Base-by-base conservation (phyloP, 345 rosid genomes). In the Ricinus communis region DNA sequence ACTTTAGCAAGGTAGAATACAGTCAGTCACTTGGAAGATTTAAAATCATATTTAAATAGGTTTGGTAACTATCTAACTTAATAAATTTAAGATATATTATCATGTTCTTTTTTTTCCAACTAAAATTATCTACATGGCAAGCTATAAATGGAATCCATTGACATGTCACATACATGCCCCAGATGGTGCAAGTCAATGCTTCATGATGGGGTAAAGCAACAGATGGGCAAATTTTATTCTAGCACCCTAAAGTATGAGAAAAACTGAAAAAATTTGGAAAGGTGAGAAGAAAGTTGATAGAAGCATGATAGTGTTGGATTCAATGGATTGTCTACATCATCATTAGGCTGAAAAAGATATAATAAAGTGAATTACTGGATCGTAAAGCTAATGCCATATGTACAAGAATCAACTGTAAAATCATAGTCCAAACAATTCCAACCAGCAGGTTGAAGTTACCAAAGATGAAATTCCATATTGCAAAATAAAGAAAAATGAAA, bases 321-420 rank as follows among this genome's bases (percentile, higher is more conserved):
- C 8, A 51, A n/a, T n/a, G n/a, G n/a, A n/a, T n/a, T n/a, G n/a
- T n/a, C n/a, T 19, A n/a, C 18, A 2, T 8, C 55, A 51, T 58
- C 22, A 15, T 31, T 16, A 31, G 22, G 63, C 22, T 22, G 31
- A 6, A 31, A 58, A 16, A 28, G 7, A n/a, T 8, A 53, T 30
- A 3, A 43, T 45, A 15, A 13, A 64, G 22, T 14, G 13, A 43
- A 56, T 21, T 15, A 69, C 21, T 40, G 5, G 50, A 68, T 54
- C 24, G 52, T 53, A 43, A 40, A 55, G 9, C 10, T 33, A 54
- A 53, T 16, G 1, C 31, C 38, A 54, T 22, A 24, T 24, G 14
- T 16, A 68, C 14, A 63, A 56, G 46, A 45, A 64, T 10, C 21
- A 62, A 58, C 63, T 9, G 47, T 12, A 59, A 61, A 62, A 53